Evolutionary conservation across 306 rosid species (phyloP).

Genomic region (Casuarina equisetifolia): DNA sequence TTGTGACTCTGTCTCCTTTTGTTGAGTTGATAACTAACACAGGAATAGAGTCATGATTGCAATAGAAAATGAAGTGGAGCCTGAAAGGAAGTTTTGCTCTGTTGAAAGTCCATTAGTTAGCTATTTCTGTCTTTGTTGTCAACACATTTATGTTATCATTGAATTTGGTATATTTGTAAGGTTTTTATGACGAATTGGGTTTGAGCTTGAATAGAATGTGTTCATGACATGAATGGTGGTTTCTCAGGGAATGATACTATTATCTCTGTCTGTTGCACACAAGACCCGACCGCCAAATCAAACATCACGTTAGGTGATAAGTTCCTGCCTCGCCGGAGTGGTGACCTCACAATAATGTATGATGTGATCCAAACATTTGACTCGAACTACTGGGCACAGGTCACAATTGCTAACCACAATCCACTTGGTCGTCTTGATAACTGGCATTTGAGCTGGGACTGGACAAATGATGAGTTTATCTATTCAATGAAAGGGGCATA

Average conservation of each 20-base stretch:
- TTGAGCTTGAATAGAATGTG: neutral
- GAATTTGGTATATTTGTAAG: no score
- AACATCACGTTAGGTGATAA: conserved; percentile 50
- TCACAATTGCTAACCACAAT: conserved; percentile 78
- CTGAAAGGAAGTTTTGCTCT: neutral
- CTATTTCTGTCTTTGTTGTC: neutral
- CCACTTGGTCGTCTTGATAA: conserved; percentile 91
- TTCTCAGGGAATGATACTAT: conserved; percentile 49
- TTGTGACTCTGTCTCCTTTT: neutral
- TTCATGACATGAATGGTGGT: conserved; percentile 8
- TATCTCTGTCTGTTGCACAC: conserved; percentile 64
- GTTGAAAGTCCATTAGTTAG: neutral
- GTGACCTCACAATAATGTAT: conserved; percentile 90
- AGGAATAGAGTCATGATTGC: neutral
- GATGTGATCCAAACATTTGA: conserved; percentile 71
- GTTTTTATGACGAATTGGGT: neutral
- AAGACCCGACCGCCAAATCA: conserved; percentile 50
- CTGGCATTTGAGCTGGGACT: conserved; percentile 91
- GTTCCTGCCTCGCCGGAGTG: conserved; percentile 72
- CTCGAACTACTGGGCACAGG: conserved; percentile 77
- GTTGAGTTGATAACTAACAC: neutral
- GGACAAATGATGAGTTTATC: conserved; percentile 90
- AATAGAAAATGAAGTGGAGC: neutral
- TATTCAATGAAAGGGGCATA: conserved; percentile 83
- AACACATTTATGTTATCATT: neutral